These are phyloP conservation scores for Sporodiniella umbellata DNA, from an alignment of 371 early-diverging fungal genomes.

Conservation along the genomic window DNA sequence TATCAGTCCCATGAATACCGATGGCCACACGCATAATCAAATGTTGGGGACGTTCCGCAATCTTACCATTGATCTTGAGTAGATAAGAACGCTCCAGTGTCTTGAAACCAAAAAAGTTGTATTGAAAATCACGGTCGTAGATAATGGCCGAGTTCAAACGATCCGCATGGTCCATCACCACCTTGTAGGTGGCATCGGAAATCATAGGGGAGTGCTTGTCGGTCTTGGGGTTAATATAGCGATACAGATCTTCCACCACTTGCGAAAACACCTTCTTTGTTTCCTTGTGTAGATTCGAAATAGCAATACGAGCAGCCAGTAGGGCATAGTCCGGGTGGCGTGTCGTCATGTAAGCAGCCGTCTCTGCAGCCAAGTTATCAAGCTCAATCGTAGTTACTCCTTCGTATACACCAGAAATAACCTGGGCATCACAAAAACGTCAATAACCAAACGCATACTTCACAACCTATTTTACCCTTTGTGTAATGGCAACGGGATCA, in stretches of 20 bases:
- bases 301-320: constrained; percentile 97
- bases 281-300: constrained; percentile 95
- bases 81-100: constrained; percentile 93
- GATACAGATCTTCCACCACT: constrained; percentile 61
- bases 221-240: constrained; percentile 78
- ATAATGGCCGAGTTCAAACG: constrained; percentile 84
- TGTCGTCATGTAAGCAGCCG: constrained; percentile 96
- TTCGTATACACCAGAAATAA: constrained; percentile 89
- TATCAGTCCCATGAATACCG: constrained; percentile 88
- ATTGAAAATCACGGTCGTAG: constrained; percentile 91
- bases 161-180: constrained; percentile 69
- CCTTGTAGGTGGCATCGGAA: constrained; percentile 59
- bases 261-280: constrained; percentile 79
- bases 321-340: constrained; percentile 98
- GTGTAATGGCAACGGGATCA: constrained; percentile 82
- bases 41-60: constrained; percentile 95
- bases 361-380: constrained; percentile 97
- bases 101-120: constrained; percentile 96
- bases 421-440: constrained; percentile 13
- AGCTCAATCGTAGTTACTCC: constrained; percentile 96
- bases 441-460: neutral
- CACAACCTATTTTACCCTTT: constrained; percentile 57
- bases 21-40: constrained; percentile 95
- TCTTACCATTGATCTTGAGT: constrained; percentile 72
- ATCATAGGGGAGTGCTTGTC: constrained; percentile 76